A percentile compares a stretch with the other conserved stretches of the same genome.
Conservation (phyloP, 2,329 filamentous ascomycete species). For the Calonectria hawksworthii region DNA sequence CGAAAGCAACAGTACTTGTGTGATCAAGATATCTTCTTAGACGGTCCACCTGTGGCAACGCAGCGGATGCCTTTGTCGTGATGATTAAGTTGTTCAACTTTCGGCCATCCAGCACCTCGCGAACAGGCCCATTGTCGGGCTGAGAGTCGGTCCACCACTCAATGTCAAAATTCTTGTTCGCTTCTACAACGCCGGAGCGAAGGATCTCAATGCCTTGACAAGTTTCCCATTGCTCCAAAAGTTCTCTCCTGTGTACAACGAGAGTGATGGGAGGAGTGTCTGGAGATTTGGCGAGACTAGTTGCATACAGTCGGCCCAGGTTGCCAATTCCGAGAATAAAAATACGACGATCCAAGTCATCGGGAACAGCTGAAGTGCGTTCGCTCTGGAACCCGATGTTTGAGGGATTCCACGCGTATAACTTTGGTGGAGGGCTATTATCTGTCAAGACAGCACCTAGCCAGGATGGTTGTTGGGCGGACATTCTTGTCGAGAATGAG, state of each 20-base stretch:
- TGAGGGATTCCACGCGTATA: conserved; percentile 54
- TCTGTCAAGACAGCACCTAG: conserved; percentile 48
- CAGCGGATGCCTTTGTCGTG: conserved; percentile 80
- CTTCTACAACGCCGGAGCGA: conserved; percentile 50
- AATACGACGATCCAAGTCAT: conserved; percentile 63
- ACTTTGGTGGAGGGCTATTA: conserved; percentile 45
- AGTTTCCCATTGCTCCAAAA: conserved; percentile 63
- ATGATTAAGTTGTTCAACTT: conserved; percentile 81
- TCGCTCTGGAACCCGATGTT: conserved; percentile 42
- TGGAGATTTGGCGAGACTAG: conserved; percentile 72
- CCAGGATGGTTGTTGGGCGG: conserved; percentile 51
- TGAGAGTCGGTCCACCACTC: conserved; percentile 68
- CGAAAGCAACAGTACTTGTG: conserved; percentile 81
- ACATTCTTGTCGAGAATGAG: conserved; percentile 35
- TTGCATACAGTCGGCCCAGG: conserved; percentile 84
- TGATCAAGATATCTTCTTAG: conserved; percentile 73
- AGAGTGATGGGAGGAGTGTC: conserved; percentile 82
- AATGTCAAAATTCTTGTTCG: conserved; percentile 59
- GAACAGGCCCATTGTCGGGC: conserved; percentile 52
- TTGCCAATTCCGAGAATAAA: conserved; percentile 87
- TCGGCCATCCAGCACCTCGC: conserved; percentile 56
- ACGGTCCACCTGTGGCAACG: conserved; percentile 70
- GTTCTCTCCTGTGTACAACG: conserved; percentile 75
- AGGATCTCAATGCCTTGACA: conserved; percentile 61
- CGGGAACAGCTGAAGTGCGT: neutral